phyloP scores from a whole-genome alignment of 2,329 filamentous ascomycete genomes.

The Curvularia hawaiiensis region DNA sequence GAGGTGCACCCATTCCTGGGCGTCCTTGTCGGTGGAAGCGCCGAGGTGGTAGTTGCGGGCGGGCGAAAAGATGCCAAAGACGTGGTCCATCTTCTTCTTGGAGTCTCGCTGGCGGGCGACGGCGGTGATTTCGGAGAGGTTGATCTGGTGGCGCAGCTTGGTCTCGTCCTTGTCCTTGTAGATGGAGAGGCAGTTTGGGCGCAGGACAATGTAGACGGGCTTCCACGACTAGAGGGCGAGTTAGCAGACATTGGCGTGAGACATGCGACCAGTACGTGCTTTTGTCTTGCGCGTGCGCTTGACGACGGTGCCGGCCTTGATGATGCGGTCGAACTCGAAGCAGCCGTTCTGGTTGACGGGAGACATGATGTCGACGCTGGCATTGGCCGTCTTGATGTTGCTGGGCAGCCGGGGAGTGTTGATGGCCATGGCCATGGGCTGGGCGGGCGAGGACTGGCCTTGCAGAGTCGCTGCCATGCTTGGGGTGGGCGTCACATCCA shows the following conservation, averaged over 20 bases:
- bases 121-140: slow-evolving; percentile 87
- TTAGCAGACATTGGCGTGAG: slow-evolving; percentile 14
- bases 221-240: slow-evolving; percentile 75
- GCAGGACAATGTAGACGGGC: slow-evolving; percentile 82
- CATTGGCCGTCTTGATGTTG: slow-evolving; percentile 28
- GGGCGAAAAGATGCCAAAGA: slow-evolving; percentile 92
- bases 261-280: not conserved
- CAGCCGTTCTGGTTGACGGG: slow-evolving; percentile 94
- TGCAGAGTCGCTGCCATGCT: slow-evolving; percentile 29
- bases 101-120: slow-evolving; percentile 87
- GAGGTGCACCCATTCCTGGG: slow-evolving; percentile 82
- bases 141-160: slow-evolving; percentile 86
- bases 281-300: slow-evolving; percentile 92
- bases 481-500: slow-evolving; percentile 27
- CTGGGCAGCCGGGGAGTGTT: slow-evolving; percentile 29
- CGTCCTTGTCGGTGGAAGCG: slow-evolving; percentile 73
- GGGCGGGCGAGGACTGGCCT: slow-evolving; percentile 33
- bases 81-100: slow-evolving; percentile 82
- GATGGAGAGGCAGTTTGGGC: slow-evolving; percentile 86
- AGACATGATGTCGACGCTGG: slow-evolving; percentile 69
- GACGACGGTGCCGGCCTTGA: slow-evolving; percentile 85
- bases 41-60: slow-evolving; percentile 92
- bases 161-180: slow-evolving; percentile 93
- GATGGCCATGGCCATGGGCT: slow-evolving; percentile 17
- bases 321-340: slow-evolving; percentile 92